These are phyloP conservation scores for Leishmania aethiopica DNA, from an alignment of 208 protist genomes.

Conservation along the genomic window DNA sequence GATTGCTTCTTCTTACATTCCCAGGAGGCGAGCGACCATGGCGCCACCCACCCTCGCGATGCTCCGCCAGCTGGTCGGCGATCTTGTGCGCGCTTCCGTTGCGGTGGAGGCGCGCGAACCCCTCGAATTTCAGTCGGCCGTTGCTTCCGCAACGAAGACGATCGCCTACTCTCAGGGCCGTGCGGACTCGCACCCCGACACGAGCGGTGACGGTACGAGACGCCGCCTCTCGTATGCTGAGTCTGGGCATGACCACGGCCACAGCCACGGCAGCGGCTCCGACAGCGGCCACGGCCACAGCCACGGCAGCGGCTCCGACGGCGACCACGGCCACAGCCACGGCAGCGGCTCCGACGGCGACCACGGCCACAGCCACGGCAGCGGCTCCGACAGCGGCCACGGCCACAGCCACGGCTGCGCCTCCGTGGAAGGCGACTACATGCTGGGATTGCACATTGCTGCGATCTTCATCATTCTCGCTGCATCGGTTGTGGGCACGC, in stretches of 20 bases:
- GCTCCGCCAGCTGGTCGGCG: conserved; percentile 18
- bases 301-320: background rate
- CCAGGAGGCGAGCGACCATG: background rate
- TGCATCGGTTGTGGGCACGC: conserved; percentile 51
- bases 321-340: background rate
- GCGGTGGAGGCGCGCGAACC: background rate
- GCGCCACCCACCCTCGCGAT: conserved; percentile 4
- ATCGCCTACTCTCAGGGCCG: background rate
- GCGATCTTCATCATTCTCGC: conserved; percentile 72
- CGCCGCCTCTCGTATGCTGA: background rate
- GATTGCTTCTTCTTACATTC: background rate
- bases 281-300: too few species aligned
- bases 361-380: background rate
- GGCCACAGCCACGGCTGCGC: conserved; percentile 24
- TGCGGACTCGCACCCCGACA: background rate
- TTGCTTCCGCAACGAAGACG: background rate
- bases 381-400: background rate
- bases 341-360: background rate
- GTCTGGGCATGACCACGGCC: background rate
- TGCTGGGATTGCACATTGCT: conserved; percentile 52
- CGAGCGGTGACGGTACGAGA: background rate
- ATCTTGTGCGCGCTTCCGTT: conserved; percentile 6
- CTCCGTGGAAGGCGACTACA: conserved; percentile 38
- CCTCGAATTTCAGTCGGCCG: background rate
- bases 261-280: background rate